Base-by-base conservation (phyloP, 75 land plant genomes). In the Adiantum capillusveneris region DNA sequence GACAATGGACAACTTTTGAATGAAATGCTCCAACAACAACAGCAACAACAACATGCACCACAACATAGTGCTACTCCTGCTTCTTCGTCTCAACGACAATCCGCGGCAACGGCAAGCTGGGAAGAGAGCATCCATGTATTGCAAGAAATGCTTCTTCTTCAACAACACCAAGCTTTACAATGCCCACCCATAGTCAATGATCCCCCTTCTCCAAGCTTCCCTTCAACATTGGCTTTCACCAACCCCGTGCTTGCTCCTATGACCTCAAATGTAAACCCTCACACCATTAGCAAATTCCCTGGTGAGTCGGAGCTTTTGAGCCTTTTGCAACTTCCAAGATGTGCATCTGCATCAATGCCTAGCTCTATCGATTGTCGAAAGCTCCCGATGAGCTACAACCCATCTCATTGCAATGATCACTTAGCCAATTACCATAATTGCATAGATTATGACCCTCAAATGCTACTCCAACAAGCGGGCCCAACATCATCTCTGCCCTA, bases 111-210 rank as follows among this genome's bases (percentile, higher is more conserved):
- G 3, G 59, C 37, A 14, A 58, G 59, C 43, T 36, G 76, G 76
- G 76, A 73, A 26, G 76, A 73, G 25, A 73, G 69, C 70, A 48
- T 73, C 42, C 76, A 73, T 46, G 65, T 61, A 3, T 59, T 73
- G 50, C 76, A 73, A 28, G 76, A 73, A 34, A 73, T 73, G 76
- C 65, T 73, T 45, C 56, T 73, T 44, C 54, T 58, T 48, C 76
- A 73, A 25, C 75, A 72, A 30, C 76, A 66, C 37, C 76, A 67
- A 54, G 36, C 46, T 29, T 63, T 57, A 18, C 22, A n/a, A 5
- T n/a, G 2, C 22, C 50, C 50, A 14, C 18, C 22, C 7, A 24
- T 6, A 17, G 2, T 17, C 25, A 55, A 30, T 9, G 50, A 21
- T 21, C 18, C 50, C 22, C 22, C 50, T 46, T 46, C 50, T 46